These are phyloP conservation scores for Pseudophaeomoniella oleicola DNA, from an alignment of 2,329 filamentous ascomycete species.

Conservation along the genomic window DNA sequence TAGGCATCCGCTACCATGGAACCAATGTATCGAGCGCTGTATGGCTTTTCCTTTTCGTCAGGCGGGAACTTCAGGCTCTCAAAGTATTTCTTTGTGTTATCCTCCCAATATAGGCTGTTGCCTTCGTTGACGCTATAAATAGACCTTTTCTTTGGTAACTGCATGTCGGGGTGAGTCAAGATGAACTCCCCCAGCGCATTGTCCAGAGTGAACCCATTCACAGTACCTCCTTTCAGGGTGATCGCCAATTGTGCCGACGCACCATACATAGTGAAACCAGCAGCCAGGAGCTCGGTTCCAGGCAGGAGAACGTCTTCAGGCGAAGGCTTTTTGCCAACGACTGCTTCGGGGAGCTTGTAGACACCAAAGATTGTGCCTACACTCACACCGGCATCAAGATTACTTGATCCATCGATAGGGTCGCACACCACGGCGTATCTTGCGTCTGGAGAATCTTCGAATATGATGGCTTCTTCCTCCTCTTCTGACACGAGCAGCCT, in stretches of 20 bases:
- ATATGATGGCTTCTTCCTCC: slow-evolving; percentile 83
- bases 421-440: slow-evolving; percentile 95
- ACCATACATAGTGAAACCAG: slow-evolving; percentile 99
- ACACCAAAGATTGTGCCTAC: slow-evolving; percentile 96
- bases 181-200: slow-evolving; percentile 97
- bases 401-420: slow-evolving; percentile 94
- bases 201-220: slow-evolving; percentile 97
- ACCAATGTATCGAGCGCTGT: slow-evolving; percentile 89
- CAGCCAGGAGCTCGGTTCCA: slow-evolving; percentile 52
- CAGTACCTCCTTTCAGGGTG: slow-evolving; percentile 81
- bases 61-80: slow-evolving; percentile 72
- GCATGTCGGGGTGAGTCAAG: slow-evolving; percentile 90
- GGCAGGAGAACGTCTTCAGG: slow-evolving; percentile 68
- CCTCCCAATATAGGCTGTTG: slow-evolving; percentile 93
- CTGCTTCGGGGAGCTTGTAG: slow-evolving; percentile 69
- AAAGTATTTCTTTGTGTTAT: slow-evolving; percentile 76
- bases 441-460: slow-evolving; percentile 56
- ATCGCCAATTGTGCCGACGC: slow-evolving; percentile 92
- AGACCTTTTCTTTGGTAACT: slow-evolving; percentile 58
- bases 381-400: slow-evolving; percentile 92
- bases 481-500: slow-evolving; percentile 93
- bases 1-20: slow-evolving; percentile 98
- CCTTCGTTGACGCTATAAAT: slow-evolving; percentile 99
- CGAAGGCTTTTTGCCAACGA: slow-evolving; percentile 40
- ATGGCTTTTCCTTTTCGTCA: slow-evolving; percentile 59